Conservation (phyloP, 306 rosid genomes). For the Pterocarpus macrocarpus region DNA sequence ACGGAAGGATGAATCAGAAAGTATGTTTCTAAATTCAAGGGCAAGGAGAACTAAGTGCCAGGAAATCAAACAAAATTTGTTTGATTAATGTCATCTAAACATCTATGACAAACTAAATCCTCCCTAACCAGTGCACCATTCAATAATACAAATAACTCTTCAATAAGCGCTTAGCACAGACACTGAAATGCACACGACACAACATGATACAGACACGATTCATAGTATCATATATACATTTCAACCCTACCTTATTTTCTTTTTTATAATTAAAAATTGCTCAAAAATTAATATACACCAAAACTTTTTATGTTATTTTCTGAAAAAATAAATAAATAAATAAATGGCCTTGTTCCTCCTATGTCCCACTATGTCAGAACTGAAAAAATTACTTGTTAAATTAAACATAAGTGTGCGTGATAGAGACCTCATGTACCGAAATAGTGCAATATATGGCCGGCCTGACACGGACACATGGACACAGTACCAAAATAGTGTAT, state of each 20-base stretch:
- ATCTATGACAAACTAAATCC: conserved; percentile 30
- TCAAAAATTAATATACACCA: neutral
- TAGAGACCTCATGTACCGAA: no score
- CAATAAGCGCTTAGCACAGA: conserved; percentile 6
- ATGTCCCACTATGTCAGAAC: neutral
- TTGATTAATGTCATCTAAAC: conserved; percentile 3
- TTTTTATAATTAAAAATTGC: no score
- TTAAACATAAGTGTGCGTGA: neutral
- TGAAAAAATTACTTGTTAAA: neutral
- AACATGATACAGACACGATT: neutral
- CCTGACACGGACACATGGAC: neutral
- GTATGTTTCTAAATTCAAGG: conserved; percentile 14
- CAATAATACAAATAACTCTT: conserved; percentile 13
- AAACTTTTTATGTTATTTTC: neutral
- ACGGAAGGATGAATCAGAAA: conserved; percentile 33
- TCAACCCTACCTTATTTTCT: neutral
- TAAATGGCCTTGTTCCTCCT: neutral
- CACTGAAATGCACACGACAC: neutral
- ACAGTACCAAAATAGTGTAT: neutral
- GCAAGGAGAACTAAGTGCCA: conserved; percentile 17
- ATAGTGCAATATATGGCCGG: no score
- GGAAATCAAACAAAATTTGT: conserved; percentile 2
- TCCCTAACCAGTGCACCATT: conserved; percentile 14
- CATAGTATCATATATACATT: neutral
- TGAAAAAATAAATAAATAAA: no score